Evolutionary conservation across 2,329 filamentous ascomycete species (phyloP).

Genomic region (Clonostachys chloroleuca): DNA sequence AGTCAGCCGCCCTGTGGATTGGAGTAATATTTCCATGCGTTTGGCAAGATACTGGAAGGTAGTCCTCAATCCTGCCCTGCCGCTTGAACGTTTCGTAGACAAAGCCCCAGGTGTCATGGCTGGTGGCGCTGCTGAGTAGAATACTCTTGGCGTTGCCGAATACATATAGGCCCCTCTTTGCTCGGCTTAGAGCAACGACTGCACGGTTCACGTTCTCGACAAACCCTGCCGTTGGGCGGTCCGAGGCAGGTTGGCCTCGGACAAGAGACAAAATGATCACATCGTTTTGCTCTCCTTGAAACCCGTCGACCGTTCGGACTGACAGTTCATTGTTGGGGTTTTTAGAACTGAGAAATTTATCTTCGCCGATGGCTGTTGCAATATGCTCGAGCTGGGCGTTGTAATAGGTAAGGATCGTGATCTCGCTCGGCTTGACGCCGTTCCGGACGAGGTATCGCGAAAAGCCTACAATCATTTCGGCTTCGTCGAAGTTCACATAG

Average conservation of each 20-base stretch:
- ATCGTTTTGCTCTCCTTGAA: slow-evolving; percentile 89
- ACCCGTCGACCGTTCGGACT: slow-evolving; percentile 81
- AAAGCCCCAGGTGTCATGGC: slow-evolving; percentile 31
- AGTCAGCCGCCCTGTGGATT: slow-evolving; percentile 49
- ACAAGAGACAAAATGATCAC: slow-evolving; percentile 78
- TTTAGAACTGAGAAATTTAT: slow-evolving; percentile 13
- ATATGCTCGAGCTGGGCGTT: slow-evolving; percentile 74
- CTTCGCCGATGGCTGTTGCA: slow-evolving; percentile 35
- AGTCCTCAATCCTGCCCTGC: slow-evolving; percentile 18
- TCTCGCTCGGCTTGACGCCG: slow-evolving; percentile 51
- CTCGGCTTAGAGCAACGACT: slow-evolving; percentile 61
- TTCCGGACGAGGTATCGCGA: slow-evolving; percentile 69
- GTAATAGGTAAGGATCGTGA: slow-evolving; percentile 86
- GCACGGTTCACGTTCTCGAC: slow-evolving; percentile 57
- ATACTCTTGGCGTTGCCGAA: slow-evolving; percentile 69
- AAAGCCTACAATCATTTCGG: slow-evolving; percentile 70
- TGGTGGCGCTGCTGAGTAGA: slow-evolving; percentile 36
- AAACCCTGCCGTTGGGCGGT: slow-evolving; percentile 59
- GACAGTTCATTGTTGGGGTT: slow-evolving; percentile 35
- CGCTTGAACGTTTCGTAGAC: slow-evolving; percentile 32
- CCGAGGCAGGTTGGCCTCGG: slow-evolving; percentile 52
- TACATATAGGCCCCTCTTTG: slow-evolving; percentile 74
- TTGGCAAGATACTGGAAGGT: slow-evolving; percentile 60
- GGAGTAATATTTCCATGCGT: slow-evolving; percentile 49
- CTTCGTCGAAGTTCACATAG: slow-evolving; percentile 66